Percentiles rank a stretch among this genome's conserved stretches.
Evolutionary conservation across 2,329 filamentous ascomycete genomes (phyloP).

Genomic region (Trichoderma asperellum): DNA sequence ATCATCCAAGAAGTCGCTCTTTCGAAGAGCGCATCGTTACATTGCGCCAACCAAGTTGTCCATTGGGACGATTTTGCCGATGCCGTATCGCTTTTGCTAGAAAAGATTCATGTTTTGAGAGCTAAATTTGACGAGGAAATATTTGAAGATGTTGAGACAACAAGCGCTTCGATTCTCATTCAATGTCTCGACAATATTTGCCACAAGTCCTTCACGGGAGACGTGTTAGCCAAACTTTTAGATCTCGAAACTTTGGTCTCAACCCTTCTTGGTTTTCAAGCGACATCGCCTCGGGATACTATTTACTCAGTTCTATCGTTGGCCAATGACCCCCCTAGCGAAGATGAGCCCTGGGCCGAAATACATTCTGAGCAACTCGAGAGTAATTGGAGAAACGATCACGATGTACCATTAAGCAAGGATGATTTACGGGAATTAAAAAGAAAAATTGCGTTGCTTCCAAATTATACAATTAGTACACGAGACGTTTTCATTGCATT

Average conservation of each 20-base stretch:
- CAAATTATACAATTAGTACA: slow-evolving; percentile 8
- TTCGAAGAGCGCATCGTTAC: slow-evolving; percentile 26
- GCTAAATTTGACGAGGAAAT: neutral
- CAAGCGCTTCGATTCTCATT: neutral
- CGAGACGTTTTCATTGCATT: slow-evolving; percentile 13
- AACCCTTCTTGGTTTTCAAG: slow-evolving; percentile 11
- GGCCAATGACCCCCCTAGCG: neutral
- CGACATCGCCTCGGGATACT: slow-evolving; percentile 2
- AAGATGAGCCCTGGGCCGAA: neutral
- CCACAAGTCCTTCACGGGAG: neutral
- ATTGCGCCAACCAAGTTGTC: slow-evolving; percentile 17
- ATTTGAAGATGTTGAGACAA: slow-evolving; percentile 9
- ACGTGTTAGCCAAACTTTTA: neutral
- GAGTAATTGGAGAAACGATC: neutral
- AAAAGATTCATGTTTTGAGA: slow-evolving; percentile 1
- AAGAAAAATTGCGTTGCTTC: neutral
- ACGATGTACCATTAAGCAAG: neutral
- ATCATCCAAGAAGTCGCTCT: slow-evolving; percentile 31
- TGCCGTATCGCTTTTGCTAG: slow-evolving; percentile 1
- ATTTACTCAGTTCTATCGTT: slow-evolving; percentile 10
- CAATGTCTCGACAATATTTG: neutral
- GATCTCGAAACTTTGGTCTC: slow-evolving; percentile 14
- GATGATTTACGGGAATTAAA: neutral
- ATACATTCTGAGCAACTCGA: neutral
- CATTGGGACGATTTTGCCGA: slow-evolving; percentile 17